Base-by-base conservation (phyloP, 2,329 filamentous ascomycete species). In the Hypoxylon sp. region DNA sequence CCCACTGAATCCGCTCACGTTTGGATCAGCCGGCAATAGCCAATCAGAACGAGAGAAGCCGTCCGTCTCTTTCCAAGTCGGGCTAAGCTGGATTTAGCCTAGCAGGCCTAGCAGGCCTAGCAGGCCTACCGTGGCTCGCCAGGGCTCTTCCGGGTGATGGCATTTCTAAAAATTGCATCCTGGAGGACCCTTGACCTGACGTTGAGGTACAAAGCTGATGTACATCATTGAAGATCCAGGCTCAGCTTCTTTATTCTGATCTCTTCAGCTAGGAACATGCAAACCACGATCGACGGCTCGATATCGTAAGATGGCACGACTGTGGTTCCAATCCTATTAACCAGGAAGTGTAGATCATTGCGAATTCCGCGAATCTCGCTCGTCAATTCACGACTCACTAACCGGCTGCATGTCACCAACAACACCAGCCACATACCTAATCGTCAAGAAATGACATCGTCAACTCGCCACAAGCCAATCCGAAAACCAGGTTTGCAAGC, bases 161-260 rank as follows among this genome's bases (percentile, higher is more conserved):
- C 35, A 40, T 63, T 63, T 61, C 61, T 61, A 64, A 64, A 64
- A 64, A 62, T 35, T 64, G 61, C 40, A 63, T 63, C 51, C 48
- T 45, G n/a, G n/a, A 54, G 42, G 49, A 56, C 46, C 46, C 33
- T 29, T 53, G 48, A 57, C 46, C 35, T 59, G n/a, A 35, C 31
- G n/a, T n/a, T n/a, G 17, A 17, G n/a, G n/a, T 31, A 33, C 8
- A 33, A 27, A 15, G 21, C 15, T 43, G 11, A 17, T 45, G 41
- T 18, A 27, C 23, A 45, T 45, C 15, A 31, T 20, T 2, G 23
- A 5, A 42, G 21, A 13, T 26, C 7, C 35, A 41, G 33, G 13
- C 24, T 15, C 11, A 45, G 9, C 21, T 42, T 37, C 38, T 23
- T 31, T 17, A 38, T 26, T 47, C 29, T 45, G 18, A 41, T 46